Base-by-base conservation (phyloP, 768 basidiomycete species). In the Boletus rex-veris region DNA sequence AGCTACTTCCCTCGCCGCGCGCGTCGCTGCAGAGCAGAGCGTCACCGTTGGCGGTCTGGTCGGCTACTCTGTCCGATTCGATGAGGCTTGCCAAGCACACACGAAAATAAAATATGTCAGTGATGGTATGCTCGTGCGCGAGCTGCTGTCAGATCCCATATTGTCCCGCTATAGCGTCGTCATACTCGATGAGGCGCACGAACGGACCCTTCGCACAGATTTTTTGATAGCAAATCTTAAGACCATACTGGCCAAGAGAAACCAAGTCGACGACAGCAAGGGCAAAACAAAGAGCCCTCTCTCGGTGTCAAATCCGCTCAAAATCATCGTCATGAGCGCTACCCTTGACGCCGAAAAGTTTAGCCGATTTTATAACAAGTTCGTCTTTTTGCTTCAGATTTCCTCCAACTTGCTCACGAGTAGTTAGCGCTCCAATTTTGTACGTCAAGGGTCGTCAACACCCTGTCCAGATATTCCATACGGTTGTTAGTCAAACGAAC, bases 281-380 rank as follows among this genome's bases (percentile, higher is more conserved):
- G 72, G 65, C 39, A 74, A 80, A 47, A 64, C 15, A 44, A 74
- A 80, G 45, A 65, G 64, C 14, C 66, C 72, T 15, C 60, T 64
- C 2, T 62, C 67, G 14, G 64, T 66, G 39, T 63, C 76, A 3
- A 84, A 83, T 55, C 86, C 88, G 15, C 80, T 99, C 55, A 98
- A 95, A 69, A 80, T 99, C 37, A 81, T 99, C 19, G 81, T 99
- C 59, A 99, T 99, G 97, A 94, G 92, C 69, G 97, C 97, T 4
- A 98, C 97, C 7, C 78, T 99, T 35, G 95, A 99, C 65, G 95
- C 95, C 0, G 88, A 95, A 60, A 92, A 91, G 59, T 98, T 99
- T 69, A 90, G 89, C 72, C 77, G 75, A 30, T 99, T 96, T 71
- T 97, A 89, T 64, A 67, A 84, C 66, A 78, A 84, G 95, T 96